phyloP scores from a whole-genome alignment of 23 red algal species.

The Porphyridium purpureum region DNA sequence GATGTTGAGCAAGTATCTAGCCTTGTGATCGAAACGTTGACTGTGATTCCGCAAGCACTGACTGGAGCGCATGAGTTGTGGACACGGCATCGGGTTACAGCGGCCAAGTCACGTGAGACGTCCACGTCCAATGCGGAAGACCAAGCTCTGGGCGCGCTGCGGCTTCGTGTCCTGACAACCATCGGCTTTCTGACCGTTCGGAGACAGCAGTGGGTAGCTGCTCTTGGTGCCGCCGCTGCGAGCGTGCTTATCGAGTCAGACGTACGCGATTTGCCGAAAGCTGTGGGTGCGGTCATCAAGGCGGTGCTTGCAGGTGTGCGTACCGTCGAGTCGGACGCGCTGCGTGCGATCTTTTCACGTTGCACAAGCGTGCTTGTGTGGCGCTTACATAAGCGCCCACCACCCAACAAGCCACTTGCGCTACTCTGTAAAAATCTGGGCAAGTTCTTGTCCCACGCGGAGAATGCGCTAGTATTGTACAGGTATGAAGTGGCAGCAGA shows the following conservation, averaged over 20 bases:
- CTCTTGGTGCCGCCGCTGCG: constrained; percentile 26
- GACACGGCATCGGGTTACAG: too few species aligned
- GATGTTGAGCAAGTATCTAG: too few species aligned
- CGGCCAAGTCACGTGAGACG: too few species aligned
- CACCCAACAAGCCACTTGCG: constrained; percentile 8
- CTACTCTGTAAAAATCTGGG: constrained; percentile 72
- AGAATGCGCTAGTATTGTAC: background rate
- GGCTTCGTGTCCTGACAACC: constrained; percentile 33
- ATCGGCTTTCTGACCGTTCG: constrained; percentile 23
- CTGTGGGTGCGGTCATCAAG: constrained; percentile 58
- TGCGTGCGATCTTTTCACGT: background rate
- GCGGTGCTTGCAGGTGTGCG: constrained; percentile 28
- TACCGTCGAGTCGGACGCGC: background rate
- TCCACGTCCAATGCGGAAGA: too few species aligned
- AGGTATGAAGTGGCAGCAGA: too few species aligned
- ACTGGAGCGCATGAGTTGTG: too few species aligned
- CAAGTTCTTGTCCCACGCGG: constrained; percentile 32
- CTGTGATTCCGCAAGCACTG: too few species aligned
- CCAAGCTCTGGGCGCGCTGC: constrained; percentile 22
- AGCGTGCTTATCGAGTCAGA: constrained; percentile 14
- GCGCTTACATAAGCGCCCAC: background rate
- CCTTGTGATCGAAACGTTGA: too few species aligned
- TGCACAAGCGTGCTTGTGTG: background rate
- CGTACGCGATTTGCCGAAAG: constrained; percentile 19
- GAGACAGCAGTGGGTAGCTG: constrained; percentile 5